These are phyloP conservation scores for Balakata baccata DNA, from an alignment of 345 rosid genomes.

Conservation along the genomic window DNA sequence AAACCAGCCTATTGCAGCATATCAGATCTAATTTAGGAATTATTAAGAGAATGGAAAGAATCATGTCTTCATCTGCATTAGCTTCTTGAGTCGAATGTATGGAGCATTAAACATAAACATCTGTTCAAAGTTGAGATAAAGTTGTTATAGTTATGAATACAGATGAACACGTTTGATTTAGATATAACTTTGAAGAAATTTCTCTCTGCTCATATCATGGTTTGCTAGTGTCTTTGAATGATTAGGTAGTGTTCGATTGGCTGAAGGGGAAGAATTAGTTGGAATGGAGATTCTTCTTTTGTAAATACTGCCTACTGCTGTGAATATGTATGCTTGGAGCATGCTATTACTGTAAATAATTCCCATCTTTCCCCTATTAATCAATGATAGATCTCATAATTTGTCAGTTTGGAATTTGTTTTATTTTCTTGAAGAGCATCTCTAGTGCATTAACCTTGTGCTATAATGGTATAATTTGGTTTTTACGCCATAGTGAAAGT, in stretches of 20 bases:
- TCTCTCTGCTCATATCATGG: background rate
- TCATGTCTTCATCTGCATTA: too few relatives aligned
- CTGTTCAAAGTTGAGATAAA: background rate
- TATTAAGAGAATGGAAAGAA: background rate
- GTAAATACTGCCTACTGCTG: conserved; percentile 28
- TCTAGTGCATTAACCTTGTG: too few relatives aligned
- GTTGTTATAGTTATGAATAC: background rate
- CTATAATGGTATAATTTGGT: too few relatives aligned
- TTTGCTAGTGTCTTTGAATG: conserved; percentile 13
- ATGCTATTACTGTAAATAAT: conserved; percentile 23
- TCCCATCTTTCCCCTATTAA: background rate
- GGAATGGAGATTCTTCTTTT: conserved; percentile 9
- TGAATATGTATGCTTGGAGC: conserved; percentile 22
- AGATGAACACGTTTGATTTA: background rate
- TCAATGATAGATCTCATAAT: background rate
- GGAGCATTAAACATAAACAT: too few relatives aligned
- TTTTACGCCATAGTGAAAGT: too few relatives aligned
- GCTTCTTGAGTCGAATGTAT: too few relatives aligned
- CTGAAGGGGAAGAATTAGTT: conserved; percentile 1
- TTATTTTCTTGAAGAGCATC: background rate
- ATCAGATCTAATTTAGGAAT: conserved; percentile 1
- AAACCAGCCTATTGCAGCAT: background rate
- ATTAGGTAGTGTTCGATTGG: conserved; percentile 10
- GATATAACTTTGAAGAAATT: background rate
- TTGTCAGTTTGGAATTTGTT: background rate